Conservation (phyloP, 805 yeast species). For the Debaryomyces hansenii region DNA sequence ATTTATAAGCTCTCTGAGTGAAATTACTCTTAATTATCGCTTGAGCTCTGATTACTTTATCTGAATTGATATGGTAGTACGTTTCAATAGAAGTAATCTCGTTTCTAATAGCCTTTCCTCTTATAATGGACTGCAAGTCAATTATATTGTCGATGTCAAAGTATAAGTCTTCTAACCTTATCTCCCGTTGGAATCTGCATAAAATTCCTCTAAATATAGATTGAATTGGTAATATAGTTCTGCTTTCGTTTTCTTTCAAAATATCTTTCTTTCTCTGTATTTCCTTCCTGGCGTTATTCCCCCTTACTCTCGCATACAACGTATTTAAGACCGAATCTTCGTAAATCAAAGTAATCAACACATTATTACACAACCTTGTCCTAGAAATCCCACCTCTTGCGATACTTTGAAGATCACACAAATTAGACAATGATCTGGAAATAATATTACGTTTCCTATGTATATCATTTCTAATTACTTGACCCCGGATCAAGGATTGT, state of each 20-base stretch:
- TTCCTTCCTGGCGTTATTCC: constrained; percentile 34
- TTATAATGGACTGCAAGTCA: constrained; percentile 52
- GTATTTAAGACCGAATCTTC: constrained; percentile 37
- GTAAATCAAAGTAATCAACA: constrained; percentile 40
- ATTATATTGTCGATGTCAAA: constrained; percentile 39
- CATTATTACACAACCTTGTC: constrained; percentile 41
- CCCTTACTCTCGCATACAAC: constrained; percentile 47
- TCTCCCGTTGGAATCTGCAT: constrained; percentile 55
- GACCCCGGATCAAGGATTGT: constrained; percentile 42
- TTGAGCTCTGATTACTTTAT: constrained; percentile 71
- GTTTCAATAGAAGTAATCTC: constrained; percentile 28
- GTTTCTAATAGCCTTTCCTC: constrained; percentile 49
- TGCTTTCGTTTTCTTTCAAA: constrained; percentile 13
- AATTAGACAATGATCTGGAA: background rate
- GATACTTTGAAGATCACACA: constrained; percentile 39
- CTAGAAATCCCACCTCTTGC: constrained; percentile 47
- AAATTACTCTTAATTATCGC: constrained; percentile 66
- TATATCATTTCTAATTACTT: constrained; percentile 23
- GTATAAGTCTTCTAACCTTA: constrained; percentile 53
- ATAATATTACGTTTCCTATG: constrained; percentile 7
- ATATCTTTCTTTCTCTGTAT: constrained; percentile 16
- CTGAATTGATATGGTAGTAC: constrained; percentile 56
- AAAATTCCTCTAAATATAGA: constrained; percentile 63
- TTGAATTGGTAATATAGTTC: constrained; percentile 48
- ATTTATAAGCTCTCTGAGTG: constrained; percentile 70